Percentiles rank a stretch among this genome's conserved stretches.
Evolutionary conservation across 169 alveolate genomes (phyloP).

Genomic region (Cardiosporidium cionae): DNA sequence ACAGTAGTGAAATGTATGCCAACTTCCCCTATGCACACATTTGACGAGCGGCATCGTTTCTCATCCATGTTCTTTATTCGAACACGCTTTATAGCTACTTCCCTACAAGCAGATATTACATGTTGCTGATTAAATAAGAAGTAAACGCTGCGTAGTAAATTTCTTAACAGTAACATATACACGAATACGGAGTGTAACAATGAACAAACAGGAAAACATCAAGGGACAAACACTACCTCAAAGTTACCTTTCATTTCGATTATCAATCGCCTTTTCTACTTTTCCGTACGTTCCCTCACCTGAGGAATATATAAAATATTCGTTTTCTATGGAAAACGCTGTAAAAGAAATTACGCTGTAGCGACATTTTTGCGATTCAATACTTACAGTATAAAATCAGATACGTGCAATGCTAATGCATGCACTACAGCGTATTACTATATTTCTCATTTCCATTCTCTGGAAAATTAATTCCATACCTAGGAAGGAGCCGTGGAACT

Average conservation of each 20-base stretch:
- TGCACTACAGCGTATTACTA: not conserved
- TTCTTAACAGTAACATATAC: not conserved
- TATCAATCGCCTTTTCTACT: conserved; percentile 85
- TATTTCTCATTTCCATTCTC: not conserved
- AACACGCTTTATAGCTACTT: not conserved
- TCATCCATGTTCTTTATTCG: not conserved
- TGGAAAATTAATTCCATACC: too few species aligned
- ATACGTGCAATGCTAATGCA: not conserved
- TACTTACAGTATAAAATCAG: not conserved
- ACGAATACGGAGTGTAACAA: not conserved
- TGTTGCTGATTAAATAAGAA: not conserved
- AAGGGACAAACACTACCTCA: not conserved
- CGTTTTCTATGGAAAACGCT: not conserved
- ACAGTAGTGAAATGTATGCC: conserved; percentile 71
- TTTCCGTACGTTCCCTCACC: conserved; percentile 99
- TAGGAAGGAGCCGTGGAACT: too few species aligned
- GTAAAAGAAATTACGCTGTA: not conserved
- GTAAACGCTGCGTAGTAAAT: not conserved
- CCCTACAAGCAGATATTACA: not conserved
- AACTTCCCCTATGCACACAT: conserved; percentile 23
- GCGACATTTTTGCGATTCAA: not conserved
- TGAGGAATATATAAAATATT: not conserved
- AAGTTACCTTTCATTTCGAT: conserved; percentile 49
- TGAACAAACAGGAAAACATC: not conserved
- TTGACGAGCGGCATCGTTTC: not conserved